These are phyloP conservation scores for Macaranga tanarius DNA, from an alignment of 441 rosid genomes.

Conservation along the genomic window DNA sequence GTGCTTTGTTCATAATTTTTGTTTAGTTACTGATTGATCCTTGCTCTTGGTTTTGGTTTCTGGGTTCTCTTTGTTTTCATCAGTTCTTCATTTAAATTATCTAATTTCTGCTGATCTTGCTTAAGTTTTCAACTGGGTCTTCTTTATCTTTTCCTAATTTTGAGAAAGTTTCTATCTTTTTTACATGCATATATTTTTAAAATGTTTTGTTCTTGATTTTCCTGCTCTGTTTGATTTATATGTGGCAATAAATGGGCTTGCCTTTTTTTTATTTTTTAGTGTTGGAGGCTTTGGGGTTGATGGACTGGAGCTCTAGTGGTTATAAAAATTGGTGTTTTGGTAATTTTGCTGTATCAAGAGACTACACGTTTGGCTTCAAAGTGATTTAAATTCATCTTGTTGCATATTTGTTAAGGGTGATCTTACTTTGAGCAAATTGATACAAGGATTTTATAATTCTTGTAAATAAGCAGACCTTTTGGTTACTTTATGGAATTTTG, in stretches of 20 bases:
- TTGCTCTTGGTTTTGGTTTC: slow-evolving; percentile 18
- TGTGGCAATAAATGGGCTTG: background rate
- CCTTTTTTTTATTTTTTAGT: slow-evolving; percentile 26
- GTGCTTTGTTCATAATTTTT: too few species aligned
- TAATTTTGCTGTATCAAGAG: slow-evolving; percentile 34
- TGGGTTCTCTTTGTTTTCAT: slow-evolving; percentile 28
- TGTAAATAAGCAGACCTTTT: slow-evolving; percentile 25
- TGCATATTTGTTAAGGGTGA: slow-evolving; percentile 14
- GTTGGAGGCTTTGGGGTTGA: slow-evolving; percentile 37
- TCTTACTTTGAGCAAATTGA: slow-evolving; percentile 16
- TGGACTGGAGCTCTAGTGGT: slow-evolving; percentile 52
- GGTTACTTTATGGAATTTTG: slow-evolving; percentile 37
- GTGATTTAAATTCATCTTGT: slow-evolving; percentile 25
- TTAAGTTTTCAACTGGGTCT: slow-evolving; percentile 19
- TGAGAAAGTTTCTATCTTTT: background rate
- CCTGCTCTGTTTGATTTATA: slow-evolving; percentile 6
- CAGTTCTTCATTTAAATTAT: slow-evolving; percentile 4
- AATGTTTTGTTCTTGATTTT: slow-evolving; percentile 7
- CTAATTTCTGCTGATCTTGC: background rate
- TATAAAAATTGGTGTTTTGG: slow-evolving; percentile 39
- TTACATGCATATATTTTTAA: too few species aligned
- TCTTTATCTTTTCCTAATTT: background rate
- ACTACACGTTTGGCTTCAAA: slow-evolving; percentile 34
- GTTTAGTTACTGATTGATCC: slow-evolving; percentile 7
- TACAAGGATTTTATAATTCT: slow-evolving; percentile 18